Evolutionary conservation across 73 alveolate species (phyloP).

Genomic region (Paramecium bursaria): DNA sequence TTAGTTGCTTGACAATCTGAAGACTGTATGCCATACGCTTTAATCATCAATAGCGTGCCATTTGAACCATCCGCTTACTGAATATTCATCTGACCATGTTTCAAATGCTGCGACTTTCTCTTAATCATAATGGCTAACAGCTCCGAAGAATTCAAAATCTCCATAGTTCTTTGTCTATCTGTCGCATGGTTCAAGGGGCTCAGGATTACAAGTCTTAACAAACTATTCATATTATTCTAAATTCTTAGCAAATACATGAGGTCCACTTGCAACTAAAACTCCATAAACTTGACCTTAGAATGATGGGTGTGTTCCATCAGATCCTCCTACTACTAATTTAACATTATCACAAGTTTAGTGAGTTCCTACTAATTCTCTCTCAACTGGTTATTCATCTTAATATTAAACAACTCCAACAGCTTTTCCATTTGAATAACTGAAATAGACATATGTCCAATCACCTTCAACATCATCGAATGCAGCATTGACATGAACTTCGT

Average conservation of each 20-base stretch:
- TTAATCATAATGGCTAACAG: not conserved
- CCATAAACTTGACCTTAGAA: constrained; percentile 54
- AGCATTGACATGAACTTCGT: not conserved
- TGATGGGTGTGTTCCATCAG: constrained; percentile 21
- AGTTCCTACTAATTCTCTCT: not conserved
- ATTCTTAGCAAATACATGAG: not conserved
- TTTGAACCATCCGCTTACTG: constrained; percentile 49
- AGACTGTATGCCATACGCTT: constrained; percentile 53
- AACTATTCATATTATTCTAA: not conserved
- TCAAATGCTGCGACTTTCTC: not conserved
- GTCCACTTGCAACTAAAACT: not conserved
- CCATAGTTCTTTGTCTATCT: not conserved
- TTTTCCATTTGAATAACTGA: constrained; percentile 5
- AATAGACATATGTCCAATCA: constrained; percentile 9
- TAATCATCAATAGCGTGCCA: constrained; percentile 12
- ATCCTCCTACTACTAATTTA: constrained; percentile 7
- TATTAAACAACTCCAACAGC: constrained; percentile 16
- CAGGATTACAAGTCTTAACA: constrained; percentile 22
- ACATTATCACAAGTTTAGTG: not conserved
- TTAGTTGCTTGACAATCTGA: constrained; percentile 22
- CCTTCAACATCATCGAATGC: constrained; percentile 40
- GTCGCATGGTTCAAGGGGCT: constrained; percentile 15
- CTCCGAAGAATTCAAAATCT: constrained; percentile 26
- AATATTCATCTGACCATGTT: not conserved
- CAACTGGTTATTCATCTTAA: constrained; percentile 7